Evolutionary conservation across 202 grass and related monocot species (phyloP).

Genomic region (Bolboschoenoplectus hybrid): DNA sequence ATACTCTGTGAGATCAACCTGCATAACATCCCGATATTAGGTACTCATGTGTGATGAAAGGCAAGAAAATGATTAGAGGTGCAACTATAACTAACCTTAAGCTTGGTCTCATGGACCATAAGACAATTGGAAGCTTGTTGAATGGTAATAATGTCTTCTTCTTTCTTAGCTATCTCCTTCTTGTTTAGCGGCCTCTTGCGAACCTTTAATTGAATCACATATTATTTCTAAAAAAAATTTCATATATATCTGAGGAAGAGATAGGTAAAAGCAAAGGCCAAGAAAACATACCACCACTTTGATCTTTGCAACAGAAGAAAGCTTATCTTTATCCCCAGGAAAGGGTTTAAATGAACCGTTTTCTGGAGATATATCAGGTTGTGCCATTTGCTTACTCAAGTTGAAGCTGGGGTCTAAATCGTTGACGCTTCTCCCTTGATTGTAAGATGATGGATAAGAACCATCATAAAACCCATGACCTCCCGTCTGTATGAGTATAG

Average conservation of each 20-base stretch:
- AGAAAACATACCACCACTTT: slow-evolving; percentile 96
- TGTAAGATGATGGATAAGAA: slow-evolving; percentile 53
- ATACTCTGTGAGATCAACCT: slow-evolving; percentile 99
- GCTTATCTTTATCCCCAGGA: slow-evolving; percentile 69
- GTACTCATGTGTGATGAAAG: slow-evolving; percentile 10
- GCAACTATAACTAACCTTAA: slow-evolving; percentile 63
- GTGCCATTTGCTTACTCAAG: slow-evolving; percentile 51
- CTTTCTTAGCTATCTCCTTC: slow-evolving; percentile 87
- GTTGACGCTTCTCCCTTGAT: slow-evolving; percentile 53
- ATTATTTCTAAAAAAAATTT: neutral
- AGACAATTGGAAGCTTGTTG: slow-evolving; percentile 68
- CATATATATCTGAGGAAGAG: neutral
- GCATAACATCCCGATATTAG: slow-evolving; percentile 23
- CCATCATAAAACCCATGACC: slow-evolving; percentile 69
- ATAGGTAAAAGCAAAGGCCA: slow-evolving; percentile 29
- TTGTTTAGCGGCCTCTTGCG: slow-evolving; percentile 98
- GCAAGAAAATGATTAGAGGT: slow-evolving; percentile 32
- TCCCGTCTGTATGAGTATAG: slow-evolving; percentile 54
- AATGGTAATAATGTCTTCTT: slow-evolving; percentile 98
- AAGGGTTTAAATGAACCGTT: slow-evolving; percentile 58
- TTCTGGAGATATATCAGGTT: slow-evolving; percentile 59
- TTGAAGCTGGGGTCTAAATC: slow-evolving; percentile 61
- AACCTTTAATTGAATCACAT: slow-evolving; percentile 55
- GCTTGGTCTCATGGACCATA: slow-evolving; percentile 98
- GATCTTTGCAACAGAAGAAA: slow-evolving; percentile 85